Percentiles rank a stretch among this genome's conserved stretches.
These are phyloP conservation scores for Coemansia sp. DNA, from an alignment of 192 early-diverging fungal genomes.

Conservation along the genomic window DNA sequence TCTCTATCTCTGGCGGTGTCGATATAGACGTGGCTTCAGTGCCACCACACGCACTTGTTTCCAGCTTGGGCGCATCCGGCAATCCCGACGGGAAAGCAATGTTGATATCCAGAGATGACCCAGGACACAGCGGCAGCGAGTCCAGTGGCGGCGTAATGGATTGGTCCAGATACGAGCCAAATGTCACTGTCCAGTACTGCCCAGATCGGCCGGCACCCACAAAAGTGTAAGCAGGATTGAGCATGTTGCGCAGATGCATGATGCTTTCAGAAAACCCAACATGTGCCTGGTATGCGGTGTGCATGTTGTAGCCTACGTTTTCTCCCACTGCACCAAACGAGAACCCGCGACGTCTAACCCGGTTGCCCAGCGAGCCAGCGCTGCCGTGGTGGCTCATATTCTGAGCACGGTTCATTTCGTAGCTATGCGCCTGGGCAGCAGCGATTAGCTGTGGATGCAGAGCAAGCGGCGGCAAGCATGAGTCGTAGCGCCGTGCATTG, in stretches of 20 bases:
- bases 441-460: conserved; percentile 33
- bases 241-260: conserved; percentile 37
- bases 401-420: conserved; percentile 41
- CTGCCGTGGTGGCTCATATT: conserved; percentile 41
- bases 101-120: conserved; percentile 20
- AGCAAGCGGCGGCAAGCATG: conserved; percentile 39
- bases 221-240: conserved; percentile 16
- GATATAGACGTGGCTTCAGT: conserved; percentile 25
- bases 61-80: conserved; percentile 20
- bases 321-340: conserved; percentile 22
- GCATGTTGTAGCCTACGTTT: conserved; percentile 23
- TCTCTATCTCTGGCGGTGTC: conserved; percentile 30
- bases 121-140: conserved; percentile 42
- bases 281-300: conserved; percentile 19
- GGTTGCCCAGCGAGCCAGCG: conserved; percentile 15
- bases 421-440: conserved; percentile 47
- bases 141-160: conserved; percentile 13
- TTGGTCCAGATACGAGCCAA: conserved; percentile 21
- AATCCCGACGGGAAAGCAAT: conserved; percentile 47
- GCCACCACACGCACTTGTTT: conserved; percentile 19
- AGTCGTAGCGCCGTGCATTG: conserved; percentile 40
- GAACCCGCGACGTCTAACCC: conserved; percentile 36
- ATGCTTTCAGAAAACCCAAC: conserved; percentile 28
- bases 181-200: conserved; percentile 39
- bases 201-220: conserved; percentile 45